phyloP scores from a whole-genome alignment of 805 yeast genomes.

The Metschnikowia henanensis region DNA sequence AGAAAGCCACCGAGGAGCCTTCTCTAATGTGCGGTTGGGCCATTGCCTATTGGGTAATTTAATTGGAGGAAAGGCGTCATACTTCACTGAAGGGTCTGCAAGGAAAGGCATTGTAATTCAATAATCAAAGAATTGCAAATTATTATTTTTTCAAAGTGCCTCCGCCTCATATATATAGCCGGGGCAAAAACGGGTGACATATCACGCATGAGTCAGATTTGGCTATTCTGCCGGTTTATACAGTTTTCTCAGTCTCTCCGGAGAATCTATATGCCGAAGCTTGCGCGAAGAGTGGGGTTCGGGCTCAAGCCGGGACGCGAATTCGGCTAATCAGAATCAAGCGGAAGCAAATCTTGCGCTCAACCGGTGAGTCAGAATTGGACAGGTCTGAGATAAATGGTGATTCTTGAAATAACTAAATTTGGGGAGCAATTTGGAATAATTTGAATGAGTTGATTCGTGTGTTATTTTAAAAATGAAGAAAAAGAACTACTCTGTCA shows the following conservation, averaged over 20 bases:
- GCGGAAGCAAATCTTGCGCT: no score
- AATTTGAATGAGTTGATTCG: no score
- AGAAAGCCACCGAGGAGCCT: slow-evolving; percentile 80
- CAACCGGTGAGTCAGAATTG: not conserved
- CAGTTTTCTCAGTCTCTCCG: not conserved
- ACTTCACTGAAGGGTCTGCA: slow-evolving; percentile 63
- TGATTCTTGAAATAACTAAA: no score
- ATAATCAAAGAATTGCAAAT: not conserved
- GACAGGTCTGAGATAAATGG: not conserved
- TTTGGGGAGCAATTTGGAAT: no score
- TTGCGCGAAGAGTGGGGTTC: slow-evolving; percentile 6
- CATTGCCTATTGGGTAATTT: slow-evolving; percentile 64
- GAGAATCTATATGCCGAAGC: slow-evolving; percentile 3
- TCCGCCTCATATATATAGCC: no score
- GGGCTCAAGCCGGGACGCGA: slow-evolving; percentile 3
- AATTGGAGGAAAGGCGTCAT: slow-evolving; percentile 55
- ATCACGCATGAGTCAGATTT: slow-evolving; percentile 5
- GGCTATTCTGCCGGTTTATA: slow-evolving; percentile 2
- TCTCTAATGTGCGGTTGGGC: slow-evolving; percentile 59
- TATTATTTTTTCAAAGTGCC: no score
- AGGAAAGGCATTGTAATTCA: slow-evolving; percentile 27
- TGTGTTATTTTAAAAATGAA: no score
- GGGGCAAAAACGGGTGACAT: not conserved
- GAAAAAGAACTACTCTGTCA: no score
- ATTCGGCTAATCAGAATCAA: slow-evolving; percentile 4